phyloP scores from a whole-genome alignment of 106 monocot species.

The Dendrobium chrysotoxum region DNA sequence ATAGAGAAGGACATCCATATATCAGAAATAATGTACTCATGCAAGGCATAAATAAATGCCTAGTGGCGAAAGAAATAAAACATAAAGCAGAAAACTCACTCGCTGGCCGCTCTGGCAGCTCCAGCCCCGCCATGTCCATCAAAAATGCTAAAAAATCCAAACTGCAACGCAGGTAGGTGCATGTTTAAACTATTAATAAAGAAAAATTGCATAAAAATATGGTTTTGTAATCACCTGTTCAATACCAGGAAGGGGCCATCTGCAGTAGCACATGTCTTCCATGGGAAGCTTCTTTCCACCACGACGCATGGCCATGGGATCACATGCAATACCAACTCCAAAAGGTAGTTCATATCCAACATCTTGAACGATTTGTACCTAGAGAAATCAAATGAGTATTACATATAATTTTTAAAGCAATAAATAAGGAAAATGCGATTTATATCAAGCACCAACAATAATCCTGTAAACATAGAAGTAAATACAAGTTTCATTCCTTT shows the following conservation, averaged over 20 bases:
- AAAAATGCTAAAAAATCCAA: constrained; percentile 86
- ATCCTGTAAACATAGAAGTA: neutral
- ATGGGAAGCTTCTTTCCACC: constrained; percentile 82
- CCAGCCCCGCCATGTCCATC: constrained; percentile 94
- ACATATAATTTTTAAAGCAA: neutral
- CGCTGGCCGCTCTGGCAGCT: constrained; percentile 75
- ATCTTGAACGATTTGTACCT: constrained; percentile 56
- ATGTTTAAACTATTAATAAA: constrained; percentile 10
- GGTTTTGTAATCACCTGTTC: constrained; percentile 45
- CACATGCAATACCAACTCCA: constrained; percentile 79
- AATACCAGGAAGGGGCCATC: constrained; percentile 70
- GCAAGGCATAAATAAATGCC: neutral
- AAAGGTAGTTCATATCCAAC: constrained; percentile 23
- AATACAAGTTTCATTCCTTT: no score
- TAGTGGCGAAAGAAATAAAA: neutral
- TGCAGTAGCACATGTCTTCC: constrained; percentile 74
- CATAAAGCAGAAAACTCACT: constrained; percentile 45
- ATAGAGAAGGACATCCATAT: neutral
- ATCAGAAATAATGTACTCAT: neutral
- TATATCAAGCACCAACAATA: neutral
- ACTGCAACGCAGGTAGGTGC: constrained; percentile 37
- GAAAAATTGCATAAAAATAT: neutral
- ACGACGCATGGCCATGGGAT: constrained; percentile 76
- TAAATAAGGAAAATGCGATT: neutral
- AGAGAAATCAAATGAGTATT: constrained; percentile 1